phyloP scores from a whole-genome alignment of 192 early-diverging fungal genomes.

The Cladochytrium replicatum region DNA sequence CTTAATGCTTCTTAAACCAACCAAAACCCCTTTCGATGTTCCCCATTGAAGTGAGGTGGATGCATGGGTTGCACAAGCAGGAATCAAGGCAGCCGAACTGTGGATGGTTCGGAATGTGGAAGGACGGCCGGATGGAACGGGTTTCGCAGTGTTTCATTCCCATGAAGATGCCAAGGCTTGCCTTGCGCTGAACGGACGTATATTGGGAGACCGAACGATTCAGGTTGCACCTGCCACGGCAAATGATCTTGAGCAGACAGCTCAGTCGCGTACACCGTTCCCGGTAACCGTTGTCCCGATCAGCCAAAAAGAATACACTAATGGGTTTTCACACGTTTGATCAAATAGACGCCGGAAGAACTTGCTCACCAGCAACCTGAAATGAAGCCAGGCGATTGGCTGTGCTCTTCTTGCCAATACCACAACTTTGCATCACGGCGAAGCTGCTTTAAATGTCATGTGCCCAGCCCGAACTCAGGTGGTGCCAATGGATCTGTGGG shows the following conservation, averaged over 20 bases:
- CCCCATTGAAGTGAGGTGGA: constrained; percentile 53
- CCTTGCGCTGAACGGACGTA: constrained; percentile 50
- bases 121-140: constrained; percentile 50
- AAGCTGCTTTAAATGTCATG: constrained; percentile 59
- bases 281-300: too few species aligned
- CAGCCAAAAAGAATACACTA: too few species aligned
- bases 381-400: constrained; percentile 60
- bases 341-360: too few species aligned
- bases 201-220: constrained; percentile 47
- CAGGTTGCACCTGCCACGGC: constrained; percentile 55
- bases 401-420: constrained; percentile 58
- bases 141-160: constrained; percentile 51
- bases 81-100: constrained; percentile 42
- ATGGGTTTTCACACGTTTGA: too few species aligned
- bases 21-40: too few species aligned
- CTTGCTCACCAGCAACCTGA: too few species aligned
- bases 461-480: constrained; percentile 38
- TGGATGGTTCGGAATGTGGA: constrained; percentile 53
- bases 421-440: constrained; percentile 60
- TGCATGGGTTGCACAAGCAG: constrained; percentile 43
- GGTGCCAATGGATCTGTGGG: constrained; percentile 56
- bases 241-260: constrained; percentile 45
- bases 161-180: constrained; percentile 56
- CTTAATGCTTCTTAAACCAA: too few species aligned
- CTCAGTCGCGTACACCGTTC: constrained; percentile 43